Conservation (phyloP, 495 filamentous ascomycete species). For the Acidiella bohemica region DNA sequence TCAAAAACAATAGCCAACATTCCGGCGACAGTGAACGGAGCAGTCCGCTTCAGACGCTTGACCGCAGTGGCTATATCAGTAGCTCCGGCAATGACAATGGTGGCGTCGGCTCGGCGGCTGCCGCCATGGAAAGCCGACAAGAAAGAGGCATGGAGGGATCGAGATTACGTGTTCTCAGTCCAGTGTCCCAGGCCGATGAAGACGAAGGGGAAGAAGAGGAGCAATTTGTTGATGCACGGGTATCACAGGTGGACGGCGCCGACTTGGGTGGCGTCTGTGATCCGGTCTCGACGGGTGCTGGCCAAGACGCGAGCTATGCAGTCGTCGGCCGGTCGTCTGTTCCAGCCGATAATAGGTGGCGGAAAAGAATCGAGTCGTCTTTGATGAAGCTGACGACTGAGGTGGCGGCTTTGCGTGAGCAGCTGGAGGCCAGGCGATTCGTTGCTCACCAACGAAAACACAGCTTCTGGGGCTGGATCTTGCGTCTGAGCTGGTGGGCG, state of each 20-base stretch:
- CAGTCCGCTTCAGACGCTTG: constrained; percentile 9
- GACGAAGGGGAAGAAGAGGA: constrained; percentile 37
- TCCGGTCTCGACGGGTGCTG: constrained; percentile 7
- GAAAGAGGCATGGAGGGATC: neutral
- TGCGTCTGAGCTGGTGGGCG: constrained; percentile 56
- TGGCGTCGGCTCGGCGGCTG: constrained; percentile 7
- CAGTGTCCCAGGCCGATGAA: constrained; percentile 67
- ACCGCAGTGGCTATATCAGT: constrained; percentile 14
- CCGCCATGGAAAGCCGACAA: constrained; percentile 5
- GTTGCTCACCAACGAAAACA: constrained; percentile 33
- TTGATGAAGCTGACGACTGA: constrained; percentile 85
- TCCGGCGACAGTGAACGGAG: constrained; percentile 11
- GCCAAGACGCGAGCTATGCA: constrained; percentile 4
- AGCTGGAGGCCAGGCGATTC: constrained; percentile 58
- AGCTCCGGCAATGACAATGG: constrained; percentile 12
- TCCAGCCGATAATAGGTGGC: constrained; percentile 45
- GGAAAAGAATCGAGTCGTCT: constrained; percentile 69
- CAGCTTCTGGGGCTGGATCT: constrained; percentile 52
- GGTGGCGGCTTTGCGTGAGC: constrained; percentile 83
- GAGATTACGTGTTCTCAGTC: constrained; percentile 46
- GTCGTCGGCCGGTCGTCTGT: constrained; percentile 17
- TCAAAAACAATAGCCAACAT: constrained; percentile 56
- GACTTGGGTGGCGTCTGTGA: constrained; percentile 10
- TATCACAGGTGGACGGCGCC: constrained; percentile 27
- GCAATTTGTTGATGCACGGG: constrained; percentile 31